Evolutionary conservation across 2,329 filamentous ascomycete genomes (phyloP), one percentile per base, ranked within the genome.

Genomic region (Biscogniauxia sp.): DNA sequence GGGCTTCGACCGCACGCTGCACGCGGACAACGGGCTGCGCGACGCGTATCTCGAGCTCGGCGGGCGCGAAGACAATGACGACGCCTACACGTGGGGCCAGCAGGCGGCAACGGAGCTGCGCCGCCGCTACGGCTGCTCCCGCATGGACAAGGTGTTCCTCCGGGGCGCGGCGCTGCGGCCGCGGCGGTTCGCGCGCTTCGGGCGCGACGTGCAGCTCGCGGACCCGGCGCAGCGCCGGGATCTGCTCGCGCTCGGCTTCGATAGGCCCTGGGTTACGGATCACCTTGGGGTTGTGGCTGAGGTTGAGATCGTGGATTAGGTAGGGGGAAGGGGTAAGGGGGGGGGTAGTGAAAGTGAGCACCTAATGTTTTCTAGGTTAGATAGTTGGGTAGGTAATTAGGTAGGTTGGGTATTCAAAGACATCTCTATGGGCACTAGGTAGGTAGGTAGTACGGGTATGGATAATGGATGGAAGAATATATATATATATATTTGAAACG

Each of bases 31-130:
- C 59, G 69, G 69, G 0, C 77, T 86, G 1, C 70, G 72, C n/a
- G 83, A 86, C 66, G 79, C 79, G 0, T 86, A 80, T 66, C 74
- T 85, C 4, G 76, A 77, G 55, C 73, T 77, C 11, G 82, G 81
- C 1, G 82, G 82, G 0, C 53, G 65, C 2, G 82, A 84, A 60
- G 78, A 79, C 51, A 75, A 72, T 53, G 77, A 80, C 0, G 75
- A 78, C 3, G 82, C 79, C 0, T 81, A 79, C 63, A 85, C 84
- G 0, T 86, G 83, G 83, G 83, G 83, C 0, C 79, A 83, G 63
- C 83, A 85, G 73, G 77, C 76, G 7, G 68, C 76, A 1, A 74
- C 74, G 4, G 68, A 45, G 49, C 64, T 76, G 64, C 73, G 77
- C 53, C 66, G 76, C 32, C 70, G 66, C 53, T 84, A 79, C 68